Conservation (phyloP, 2,329 filamentous ascomycete species). For the Calonectria pteridis region DNA sequence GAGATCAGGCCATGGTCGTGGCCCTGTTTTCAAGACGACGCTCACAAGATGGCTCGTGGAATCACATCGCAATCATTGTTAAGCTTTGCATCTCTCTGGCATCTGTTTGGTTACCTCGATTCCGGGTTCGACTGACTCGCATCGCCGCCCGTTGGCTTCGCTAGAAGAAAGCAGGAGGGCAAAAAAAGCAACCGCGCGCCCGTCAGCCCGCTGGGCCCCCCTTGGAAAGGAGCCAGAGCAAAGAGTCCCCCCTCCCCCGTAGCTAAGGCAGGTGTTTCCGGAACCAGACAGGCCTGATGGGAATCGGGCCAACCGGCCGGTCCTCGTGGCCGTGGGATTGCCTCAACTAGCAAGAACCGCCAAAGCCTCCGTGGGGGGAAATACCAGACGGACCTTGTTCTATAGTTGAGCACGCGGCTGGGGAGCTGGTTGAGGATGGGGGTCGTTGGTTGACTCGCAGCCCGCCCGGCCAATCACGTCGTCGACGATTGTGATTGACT, state of each 20-base stretch:
- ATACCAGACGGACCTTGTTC: conserved; percentile 9
- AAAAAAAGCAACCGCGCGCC: neutral
- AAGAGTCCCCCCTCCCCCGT: neutral
- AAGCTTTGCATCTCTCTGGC: conserved; percentile 20
- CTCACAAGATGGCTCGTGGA: neutral
- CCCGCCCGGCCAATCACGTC: conserved; percentile 6
- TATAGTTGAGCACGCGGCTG: conserved; percentile 3
- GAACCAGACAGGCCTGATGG: conserved; percentile 9
- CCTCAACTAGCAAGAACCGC: conserved; percentile 12
- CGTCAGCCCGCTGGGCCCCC: neutral
- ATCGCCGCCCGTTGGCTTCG: conserved; percentile 1
- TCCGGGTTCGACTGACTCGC: conserved; percentile 8
- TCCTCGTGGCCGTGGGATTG: conserved; percentile 18
- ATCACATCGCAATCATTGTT: conserved; percentile 19
- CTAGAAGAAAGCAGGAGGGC: neutral
- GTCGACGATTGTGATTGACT: conserved; percentile 10
- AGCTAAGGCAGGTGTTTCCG: conserved; percentile 21
- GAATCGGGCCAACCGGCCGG: neutral
- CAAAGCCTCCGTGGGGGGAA: conserved; percentile 12
- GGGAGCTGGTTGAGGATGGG: conserved; percentile 10
- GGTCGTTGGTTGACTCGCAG: conserved; percentile 4
- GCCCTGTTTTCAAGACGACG: conserved; percentile 19
- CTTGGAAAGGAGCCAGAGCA: neutral
- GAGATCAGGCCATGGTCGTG: conserved; percentile 14
- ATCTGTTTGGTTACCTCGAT: conserved; percentile 14